Base-by-base conservation (phyloP, 164 flowering plant species). In the Umbellularia californica region DNA sequence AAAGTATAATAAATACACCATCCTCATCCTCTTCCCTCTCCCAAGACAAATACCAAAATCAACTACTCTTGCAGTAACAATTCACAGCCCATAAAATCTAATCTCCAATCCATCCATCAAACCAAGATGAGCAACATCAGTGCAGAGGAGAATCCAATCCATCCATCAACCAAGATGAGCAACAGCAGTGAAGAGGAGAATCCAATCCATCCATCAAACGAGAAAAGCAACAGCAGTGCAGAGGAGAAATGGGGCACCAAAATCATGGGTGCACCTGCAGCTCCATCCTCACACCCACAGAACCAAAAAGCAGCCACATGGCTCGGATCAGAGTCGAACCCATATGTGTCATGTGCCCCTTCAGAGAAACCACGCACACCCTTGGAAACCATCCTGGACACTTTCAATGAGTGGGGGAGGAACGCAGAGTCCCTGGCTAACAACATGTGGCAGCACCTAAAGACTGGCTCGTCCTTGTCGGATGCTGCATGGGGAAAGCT, bases 221-320 rank as follows among this genome's bases (percentile, higher is more conserved):
- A 35, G 41, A 35, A 5, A 9, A 35, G 41, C 0, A 5, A 35
- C 41, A 83, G 74, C 9, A 83, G 74, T 30, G 74, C 68, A 3
- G 58, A 68, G 0, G 84, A 85, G 81, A 88, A 87, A 74, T 89
- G 93, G 94, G 97, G 95, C 2, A 90, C 95, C 35, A 84, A 85
- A 65, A 68, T 87, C 47, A 92, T 90, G 95, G 94, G 95, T 3
- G 41, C 84, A 3, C 95, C 95, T 2, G 88, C 92, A 0, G 82
- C 70, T 24, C 92, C 97, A 12, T 80, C 89, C 0, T 65, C 79
- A 19, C 95, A 88, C 74, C 97, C 95, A 0, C 87, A 85, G 73
- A 89, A 92, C 76, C 86, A 92, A 78, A 77, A 85, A 62, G 94
- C 94, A 15, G 93, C 97, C 62, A 30, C 65, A 15, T 88, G 89